Evolutionary conservation across 352 stramenopile genomes (phyloP).

Genomic region (Pythium aphanidermatum): DNA sequence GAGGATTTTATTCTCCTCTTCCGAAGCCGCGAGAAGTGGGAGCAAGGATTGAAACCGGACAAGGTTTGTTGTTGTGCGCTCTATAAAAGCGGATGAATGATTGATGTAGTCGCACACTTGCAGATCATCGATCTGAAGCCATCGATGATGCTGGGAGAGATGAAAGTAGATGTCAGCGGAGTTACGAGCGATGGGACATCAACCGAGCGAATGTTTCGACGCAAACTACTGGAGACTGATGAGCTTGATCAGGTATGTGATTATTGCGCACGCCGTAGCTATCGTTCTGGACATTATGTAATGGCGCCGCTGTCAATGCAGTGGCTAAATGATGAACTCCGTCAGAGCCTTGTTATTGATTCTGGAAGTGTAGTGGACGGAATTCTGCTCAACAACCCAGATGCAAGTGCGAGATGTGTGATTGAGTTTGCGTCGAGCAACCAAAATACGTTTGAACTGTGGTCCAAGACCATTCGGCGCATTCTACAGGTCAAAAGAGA

Average conservation of each 20-base stretch:
- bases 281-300: not conserved
- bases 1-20: conserved; percentile 76
- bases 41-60: conserved; percentile 74
- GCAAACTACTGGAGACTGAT: conserved; percentile 71
- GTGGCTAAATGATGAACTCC: conserved; percentile 71
- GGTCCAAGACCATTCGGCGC: conserved; percentile 76
- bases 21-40: conserved; percentile 72
- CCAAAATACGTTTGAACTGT: conserved; percentile 81
- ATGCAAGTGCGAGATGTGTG: conserved; percentile 54
- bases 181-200: conserved; percentile 21
- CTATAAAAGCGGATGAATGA: not conserved
- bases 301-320: too few species aligned
- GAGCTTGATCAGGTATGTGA: conserved; percentile 71
- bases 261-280: not conserved
- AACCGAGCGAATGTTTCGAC: conserved; percentile 53
- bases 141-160: conserved; percentile 72
- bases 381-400: conserved; percentile 45
- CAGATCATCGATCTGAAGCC: conserved; percentile 72
- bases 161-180: conserved; percentile 72
- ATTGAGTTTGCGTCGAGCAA: conserved; percentile 77
- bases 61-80: conserved; percentile 33
- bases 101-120: not conserved
- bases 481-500: conserved; percentile 56
- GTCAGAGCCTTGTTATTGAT: conserved; percentile 42
- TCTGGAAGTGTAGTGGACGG: conserved; percentile 36